Evolutionary conservation across 2,329 filamentous ascomycete genomes (phyloP).

Genomic region (Pseudonectria buxi): DNA sequence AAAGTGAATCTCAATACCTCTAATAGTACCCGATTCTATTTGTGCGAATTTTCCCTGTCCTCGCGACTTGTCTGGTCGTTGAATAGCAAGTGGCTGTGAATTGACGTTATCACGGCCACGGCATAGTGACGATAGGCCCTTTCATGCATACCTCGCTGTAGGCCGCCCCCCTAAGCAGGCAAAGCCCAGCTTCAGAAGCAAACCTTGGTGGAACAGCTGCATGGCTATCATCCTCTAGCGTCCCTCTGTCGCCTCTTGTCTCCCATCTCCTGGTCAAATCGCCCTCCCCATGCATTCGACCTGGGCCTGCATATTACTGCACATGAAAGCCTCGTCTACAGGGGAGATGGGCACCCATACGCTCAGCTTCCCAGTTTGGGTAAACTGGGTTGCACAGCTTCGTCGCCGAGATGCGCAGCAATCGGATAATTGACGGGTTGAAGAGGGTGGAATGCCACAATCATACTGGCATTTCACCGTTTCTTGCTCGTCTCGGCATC

Average conservation of each 20-base stretch:
- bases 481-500: no score
- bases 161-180: slow-evolving; percentile 17
- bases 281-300: no score
- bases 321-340: no score
- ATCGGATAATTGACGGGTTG: no score
- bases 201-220: slow-evolving; percentile 20
- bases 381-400: no score
- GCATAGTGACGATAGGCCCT: slow-evolving; percentile 5
- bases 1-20: slow-evolving; percentile 6
- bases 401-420: no score
- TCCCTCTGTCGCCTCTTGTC: slow-evolving; percentile 11
- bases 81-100: slow-evolving; percentile 12
- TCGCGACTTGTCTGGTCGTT: slow-evolving; percentile 10
- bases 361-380: no score
- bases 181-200: slow-evolving; percentile 15
- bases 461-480: no score
- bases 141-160: slow-evolving; percentile 11
- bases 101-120: slow-evolving; percentile 4
- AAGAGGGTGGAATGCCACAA: no score
- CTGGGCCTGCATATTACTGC: no score
- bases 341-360: no score
- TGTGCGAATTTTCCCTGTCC: slow-evolving; percentile 18
- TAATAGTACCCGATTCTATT: background rate
- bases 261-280: slow-evolving; percentile 2
- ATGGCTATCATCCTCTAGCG: slow-evolving; percentile 21